A percentile compares a stretch with the other conserved stretches of the same genome.
phyloP scores from a whole-genome alignment of 164 flowering plant species.

The Brasenia schreberi region DNA sequence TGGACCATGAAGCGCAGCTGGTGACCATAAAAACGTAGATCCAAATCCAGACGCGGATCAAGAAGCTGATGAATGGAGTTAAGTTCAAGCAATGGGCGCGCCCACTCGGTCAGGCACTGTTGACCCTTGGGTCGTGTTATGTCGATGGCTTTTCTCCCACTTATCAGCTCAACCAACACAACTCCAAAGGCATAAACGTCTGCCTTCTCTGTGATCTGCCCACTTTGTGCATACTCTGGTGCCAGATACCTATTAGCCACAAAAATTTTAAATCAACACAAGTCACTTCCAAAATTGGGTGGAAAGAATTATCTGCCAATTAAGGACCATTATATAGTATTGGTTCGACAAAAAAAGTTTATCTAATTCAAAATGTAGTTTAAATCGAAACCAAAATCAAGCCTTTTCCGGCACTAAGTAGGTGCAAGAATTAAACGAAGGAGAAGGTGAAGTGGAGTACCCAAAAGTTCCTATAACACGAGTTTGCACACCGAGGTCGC shows the following conservation, averaged over 20 bases:
- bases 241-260: conserved; percentile 63
- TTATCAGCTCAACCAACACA: conserved; percentile 60
- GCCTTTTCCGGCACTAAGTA: no score
- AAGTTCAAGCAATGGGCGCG: conserved; percentile 22
- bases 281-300: no score
- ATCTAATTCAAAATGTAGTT: no score
- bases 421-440: neutral
- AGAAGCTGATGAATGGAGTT: conserved; percentile 18
- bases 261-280: no score
- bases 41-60: conserved; percentile 30
- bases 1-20: conserved; percentile 47
- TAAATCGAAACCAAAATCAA: no score
- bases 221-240: conserved; percentile 61
- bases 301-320: no score
- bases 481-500: conserved; percentile 28
- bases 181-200: conserved; percentile 86
- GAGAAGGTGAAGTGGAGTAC: conserved; percentile 18
- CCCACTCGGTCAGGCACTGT: conserved; percentile 26
- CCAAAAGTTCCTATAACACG: conserved; percentile 49
- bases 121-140: conserved; percentile 26
- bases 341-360: no score
- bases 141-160: conserved; percentile 38
- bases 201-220: conserved; percentile 49
- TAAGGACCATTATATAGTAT: no score
- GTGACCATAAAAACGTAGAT: conserved; percentile 19